Percentiles rank a stretch among this genome's conserved stretches.
Evolutionary conservation across 768 basidiomycete species (phyloP).

Genomic region (Termitomyces sp.): DNA sequence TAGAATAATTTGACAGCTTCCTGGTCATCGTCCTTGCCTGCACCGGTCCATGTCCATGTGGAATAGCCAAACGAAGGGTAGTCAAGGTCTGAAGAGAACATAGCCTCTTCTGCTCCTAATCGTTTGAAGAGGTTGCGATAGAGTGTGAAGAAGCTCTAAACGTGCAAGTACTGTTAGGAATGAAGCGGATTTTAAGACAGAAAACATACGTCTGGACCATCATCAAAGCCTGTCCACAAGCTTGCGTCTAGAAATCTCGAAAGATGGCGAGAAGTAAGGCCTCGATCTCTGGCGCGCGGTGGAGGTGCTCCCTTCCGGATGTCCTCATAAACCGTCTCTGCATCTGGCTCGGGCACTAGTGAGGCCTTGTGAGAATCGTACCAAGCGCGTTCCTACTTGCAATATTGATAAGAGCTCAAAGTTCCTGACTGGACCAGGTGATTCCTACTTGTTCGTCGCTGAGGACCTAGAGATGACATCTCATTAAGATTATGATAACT

Average conservation of each 20-base stretch:
- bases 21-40: slow-evolving; percentile 35
- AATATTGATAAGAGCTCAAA: slow-evolving; percentile 14
- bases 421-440: background rate
- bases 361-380: slow-evolving; percentile 91
- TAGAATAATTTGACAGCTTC: slow-evolving; percentile 74
- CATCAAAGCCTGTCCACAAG: slow-evolving; percentile 61
- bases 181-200: background rate
- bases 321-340: slow-evolving; percentile 79
- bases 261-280: slow-evolving; percentile 76
- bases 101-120: slow-evolving; percentile 72
- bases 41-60: slow-evolving; percentile 62
- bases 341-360: slow-evolving; percentile 75
- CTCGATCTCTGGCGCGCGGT: slow-evolving; percentile 53
- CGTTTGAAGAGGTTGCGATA: slow-evolving; percentile 85
- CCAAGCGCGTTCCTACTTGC: slow-evolving; percentile 92
- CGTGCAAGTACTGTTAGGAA: background rate
- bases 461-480: slow-evolving; percentile 51
- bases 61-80: slow-evolving; percentile 85
- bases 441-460: slow-evolving; percentile 86
- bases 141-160: slow-evolving; percentile 83
- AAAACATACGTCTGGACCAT: slow-evolving; percentile 48
- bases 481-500: background rate
- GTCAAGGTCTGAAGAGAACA: slow-evolving; percentile 32
- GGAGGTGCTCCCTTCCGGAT: slow-evolving; percentile 67
- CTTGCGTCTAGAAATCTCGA: slow-evolving; percentile 77